Evolutionary conservation across 768 basidiomycete genomes (phyloP), one percentile per base, ranked within the genome.

Genomic region (Trametes gibbosa): DNA sequence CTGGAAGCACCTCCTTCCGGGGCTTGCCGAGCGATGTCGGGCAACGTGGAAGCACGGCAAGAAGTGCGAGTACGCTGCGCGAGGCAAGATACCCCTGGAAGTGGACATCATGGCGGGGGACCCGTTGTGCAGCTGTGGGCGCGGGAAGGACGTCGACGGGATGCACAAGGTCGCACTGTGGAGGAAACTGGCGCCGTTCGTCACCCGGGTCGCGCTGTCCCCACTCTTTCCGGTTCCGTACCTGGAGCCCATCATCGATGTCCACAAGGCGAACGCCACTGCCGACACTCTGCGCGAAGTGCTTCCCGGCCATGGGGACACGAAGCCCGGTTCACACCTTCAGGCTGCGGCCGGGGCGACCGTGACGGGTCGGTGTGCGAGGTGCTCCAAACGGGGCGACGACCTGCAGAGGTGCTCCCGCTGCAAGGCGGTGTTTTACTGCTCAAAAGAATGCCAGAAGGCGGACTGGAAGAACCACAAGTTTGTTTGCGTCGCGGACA

Each of bases 61-160:
- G 3, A 68, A 67, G 17, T 86, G 85, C 72, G 80, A 81, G 66
- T 85, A 84, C 64, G n/a, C 62, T 17, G 17, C 59, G 48, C 39
- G 72, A 56, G 49, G 63, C 6, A 40, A 14, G 16, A 69, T 82
- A 21, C 82, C 83, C 0, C 68, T 79, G 3, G 67, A 69, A 34
- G 65, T 65, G 9, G 37, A 13, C 3, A 32, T 47, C 25, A 32
- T 25, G 10, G 49, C 25, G 9, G 56, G 49, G 1, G 45, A 52
- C 45, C 81, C 83, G 0, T 67, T 84, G 21, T 87, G 85, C 60
- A 73, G 72, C 2, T 87, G 85, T 45, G 84, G 85, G 1, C 37
- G 84, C 81, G 3, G 53, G 13, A 58, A 60, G 42, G 74, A 83
- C 45, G 68, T 78, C 5, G 77, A 72, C 2, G 68, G 62, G 0